Percentiles rank a stretch among this genome's conserved stretches.
Evolutionary conservation across 139 green algal genomes (phyloP).

Genomic region (Micromonas commoda): DNA sequence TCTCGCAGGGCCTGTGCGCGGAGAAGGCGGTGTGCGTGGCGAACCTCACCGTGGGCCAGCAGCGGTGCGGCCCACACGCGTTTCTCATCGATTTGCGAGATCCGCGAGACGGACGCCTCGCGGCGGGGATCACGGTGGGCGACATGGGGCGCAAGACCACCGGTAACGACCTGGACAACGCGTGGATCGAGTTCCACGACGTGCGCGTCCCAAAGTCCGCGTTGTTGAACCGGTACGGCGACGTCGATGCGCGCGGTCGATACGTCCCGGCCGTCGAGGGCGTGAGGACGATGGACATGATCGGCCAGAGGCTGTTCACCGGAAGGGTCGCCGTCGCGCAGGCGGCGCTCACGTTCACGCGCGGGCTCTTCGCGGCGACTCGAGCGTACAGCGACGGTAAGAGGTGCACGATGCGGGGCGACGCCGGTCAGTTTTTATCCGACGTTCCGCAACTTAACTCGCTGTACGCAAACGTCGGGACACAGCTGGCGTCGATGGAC

Average conservation of each 20-base stretch:
- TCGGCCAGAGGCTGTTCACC: slow-evolving; percentile 37
- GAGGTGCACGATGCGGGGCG: slow-evolving; percentile 25
- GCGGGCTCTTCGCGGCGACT: slow-evolving; percentile 12
- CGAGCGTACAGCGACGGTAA: slow-evolving; percentile 28
- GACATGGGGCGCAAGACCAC: slow-evolving; percentile 39
- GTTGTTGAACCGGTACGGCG: slow-evolving; percentile 33
- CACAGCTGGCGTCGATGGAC: not conserved
- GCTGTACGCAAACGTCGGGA: slow-evolving; percentile 20
- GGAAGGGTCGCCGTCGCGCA: slow-evolving; percentile 33
- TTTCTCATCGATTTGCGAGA: slow-evolving; percentile 29
- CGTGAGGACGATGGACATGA: slow-evolving; percentile 35
- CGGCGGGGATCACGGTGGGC: slow-evolving; percentile 12
- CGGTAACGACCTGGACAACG: slow-evolving; percentile 38
- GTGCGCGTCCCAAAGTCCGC: slow-evolving; percentile 6
- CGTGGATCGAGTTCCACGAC: slow-evolving; percentile 26
- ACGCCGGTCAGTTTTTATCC: not conserved
- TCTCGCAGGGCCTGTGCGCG: slow-evolving; percentile 30
- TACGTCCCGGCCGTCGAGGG: slow-evolving; percentile 18
- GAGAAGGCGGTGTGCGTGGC: slow-evolving; percentile 30
- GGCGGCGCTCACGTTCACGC: slow-evolving; percentile 22
- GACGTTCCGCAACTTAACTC: slow-evolving; percentile 31
- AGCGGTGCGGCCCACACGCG: slow-evolving; percentile 26
- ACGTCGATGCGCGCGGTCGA: slow-evolving; percentile 13
- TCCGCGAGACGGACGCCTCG: not conserved
- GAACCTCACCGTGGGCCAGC: slow-evolving; percentile 21